A percentile compares a stretch with the other conserved stretches of the same genome.
Conservation (phyloP, 1,284 basidiomycete genomes). For the Ganoderma boninense region DNA sequence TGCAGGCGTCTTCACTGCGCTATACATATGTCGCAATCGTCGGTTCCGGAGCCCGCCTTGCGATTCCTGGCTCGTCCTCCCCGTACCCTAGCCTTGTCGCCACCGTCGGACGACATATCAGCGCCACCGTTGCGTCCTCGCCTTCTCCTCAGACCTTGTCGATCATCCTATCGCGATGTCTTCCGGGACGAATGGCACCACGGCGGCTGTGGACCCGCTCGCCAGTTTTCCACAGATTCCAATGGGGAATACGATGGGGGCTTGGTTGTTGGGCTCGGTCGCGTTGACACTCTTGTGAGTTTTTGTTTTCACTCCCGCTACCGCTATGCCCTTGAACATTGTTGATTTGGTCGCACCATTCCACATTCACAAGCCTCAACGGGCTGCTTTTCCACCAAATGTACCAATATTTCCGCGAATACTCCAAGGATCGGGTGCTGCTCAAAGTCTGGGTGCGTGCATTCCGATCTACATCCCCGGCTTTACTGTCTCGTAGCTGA, state of each 20-base stretch:
- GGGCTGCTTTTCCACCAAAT: conserved; percentile 16
- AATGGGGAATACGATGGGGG: background rate
- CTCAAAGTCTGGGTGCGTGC: conserved; percentile 17
- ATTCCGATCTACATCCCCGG: too few species aligned
- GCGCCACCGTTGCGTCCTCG: background rate
- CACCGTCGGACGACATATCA: too few species aligned
- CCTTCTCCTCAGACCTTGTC: background rate
- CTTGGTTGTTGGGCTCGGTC: background rate
- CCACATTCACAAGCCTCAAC: conserved; percentile 9
- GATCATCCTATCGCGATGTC: background rate
- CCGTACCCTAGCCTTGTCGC: background rate
- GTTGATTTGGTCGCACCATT: too few species aligned
- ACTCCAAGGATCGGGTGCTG: background rate
- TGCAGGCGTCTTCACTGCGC: background rate
- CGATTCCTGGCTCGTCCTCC: background rate
- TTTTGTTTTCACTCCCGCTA: background rate
- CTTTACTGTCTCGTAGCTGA: background rate
- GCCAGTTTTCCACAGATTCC: background rate
- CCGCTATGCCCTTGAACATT: too few species aligned
- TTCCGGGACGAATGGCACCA: background rate
- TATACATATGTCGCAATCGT: background rate
- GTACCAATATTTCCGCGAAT: conserved; percentile 12
- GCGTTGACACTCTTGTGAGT: background rate
- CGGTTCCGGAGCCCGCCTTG: background rate
- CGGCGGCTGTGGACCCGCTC: background rate